A percentile compares a stretch with the other conserved stretches of the same genome.
Evolutionary conservation across 2,329 filamentous ascomycete genomes (phyloP).

Genomic region (Geosmithia morbida): DNA sequence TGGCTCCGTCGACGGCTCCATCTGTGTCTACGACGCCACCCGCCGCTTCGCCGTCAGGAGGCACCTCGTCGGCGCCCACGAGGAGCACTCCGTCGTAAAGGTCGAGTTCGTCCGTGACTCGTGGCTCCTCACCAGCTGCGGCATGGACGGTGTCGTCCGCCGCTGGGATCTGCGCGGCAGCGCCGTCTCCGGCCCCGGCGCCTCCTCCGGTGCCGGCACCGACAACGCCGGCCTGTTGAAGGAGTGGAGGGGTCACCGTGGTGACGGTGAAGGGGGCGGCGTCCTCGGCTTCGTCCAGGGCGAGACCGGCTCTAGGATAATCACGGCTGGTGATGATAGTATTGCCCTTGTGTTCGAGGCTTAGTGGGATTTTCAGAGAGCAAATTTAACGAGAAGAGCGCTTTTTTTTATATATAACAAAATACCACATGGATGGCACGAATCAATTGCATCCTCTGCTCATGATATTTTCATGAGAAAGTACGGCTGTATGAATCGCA

Average conservation of each 20-base stretch:
- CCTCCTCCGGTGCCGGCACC: conserved; percentile 9
- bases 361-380: conserved; percentile 7
- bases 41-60: conserved; percentile 78
- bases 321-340: conserved; percentile 85
- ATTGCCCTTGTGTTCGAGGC: conserved; percentile 54
- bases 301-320: conserved; percentile 54
- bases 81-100: conserved; percentile 82
- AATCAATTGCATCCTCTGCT: no score
- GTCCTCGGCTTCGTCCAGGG: conserved; percentile 85
- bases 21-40: conserved; percentile 76
- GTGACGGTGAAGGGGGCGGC: conserved; percentile 74
- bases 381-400: not conserved
- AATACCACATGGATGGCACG: no score
- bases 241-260: conserved; percentile 84
- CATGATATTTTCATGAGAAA: no score
- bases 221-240: conserved; percentile 54
- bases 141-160: conserved; percentile 82
- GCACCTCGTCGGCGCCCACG: conserved; percentile 70
- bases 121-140: conserved; percentile 73
- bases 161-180: conserved; percentile 68
- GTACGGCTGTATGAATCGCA: no score
- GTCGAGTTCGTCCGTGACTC: conserved; percentile 63
- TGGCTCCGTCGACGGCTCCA: conserved; percentile 59
- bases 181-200: conserved; percentile 13
- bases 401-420: no score